Evolutionary conservation across 352 stramenopile genomes (phyloP).

Genomic region (Halophytophthora batemanensis): DNA sequence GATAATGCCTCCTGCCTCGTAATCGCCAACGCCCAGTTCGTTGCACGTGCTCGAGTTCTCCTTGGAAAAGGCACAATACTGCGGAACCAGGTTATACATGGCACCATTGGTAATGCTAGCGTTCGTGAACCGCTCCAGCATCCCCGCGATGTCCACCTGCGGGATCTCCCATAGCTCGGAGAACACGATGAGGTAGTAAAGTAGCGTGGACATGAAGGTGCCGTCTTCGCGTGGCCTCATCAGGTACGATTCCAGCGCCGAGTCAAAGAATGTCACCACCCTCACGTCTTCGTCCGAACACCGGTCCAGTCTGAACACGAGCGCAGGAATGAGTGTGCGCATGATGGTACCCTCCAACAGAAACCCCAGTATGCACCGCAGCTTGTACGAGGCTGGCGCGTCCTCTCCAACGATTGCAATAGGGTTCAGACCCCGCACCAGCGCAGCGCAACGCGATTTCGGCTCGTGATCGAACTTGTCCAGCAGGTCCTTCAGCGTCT

Average conservation of each 20-base stretch:
- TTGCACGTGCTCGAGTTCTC: slow-evolving; percentile 32
- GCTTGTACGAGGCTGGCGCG: slow-evolving; percentile 17
- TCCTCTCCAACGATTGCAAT: background rate
- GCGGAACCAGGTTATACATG: slow-evolving; percentile 17
- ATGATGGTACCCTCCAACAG: slow-evolving; percentile 18
- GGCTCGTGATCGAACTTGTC: slow-evolving; percentile 20
- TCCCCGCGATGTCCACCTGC: slow-evolving; percentile 6
- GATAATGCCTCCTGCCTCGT: slow-evolving; percentile 15
- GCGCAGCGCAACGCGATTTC: slow-evolving; percentile 19
- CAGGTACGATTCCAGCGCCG: slow-evolving; percentile 1
- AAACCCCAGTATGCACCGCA: slow-evolving; percentile 24
- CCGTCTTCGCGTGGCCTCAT: slow-evolving; percentile 13
- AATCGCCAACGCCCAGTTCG: slow-evolving; percentile 7
- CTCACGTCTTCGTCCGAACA: slow-evolving; percentile 24
- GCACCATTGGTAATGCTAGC: slow-evolving; percentile 21
- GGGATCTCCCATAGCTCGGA: slow-evolving; percentile 58
- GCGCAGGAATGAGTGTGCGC: slow-evolving; percentile 30
- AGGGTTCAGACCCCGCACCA: slow-evolving; percentile 7
- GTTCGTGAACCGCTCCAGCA: slow-evolving; percentile 26
- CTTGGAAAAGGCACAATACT: slow-evolving; percentile 58
- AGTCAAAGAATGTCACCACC: slow-evolving; percentile 26
- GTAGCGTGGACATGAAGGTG: slow-evolving; percentile 25
- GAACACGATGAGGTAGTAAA: slow-evolving; percentile 50
- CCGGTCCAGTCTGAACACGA: slow-evolving; percentile 36
- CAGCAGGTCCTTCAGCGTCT: slow-evolving; percentile 20